phyloP scores from a whole-genome alignment of 164 flowering plant genomes.

The Magnolia officinalis region DNA sequence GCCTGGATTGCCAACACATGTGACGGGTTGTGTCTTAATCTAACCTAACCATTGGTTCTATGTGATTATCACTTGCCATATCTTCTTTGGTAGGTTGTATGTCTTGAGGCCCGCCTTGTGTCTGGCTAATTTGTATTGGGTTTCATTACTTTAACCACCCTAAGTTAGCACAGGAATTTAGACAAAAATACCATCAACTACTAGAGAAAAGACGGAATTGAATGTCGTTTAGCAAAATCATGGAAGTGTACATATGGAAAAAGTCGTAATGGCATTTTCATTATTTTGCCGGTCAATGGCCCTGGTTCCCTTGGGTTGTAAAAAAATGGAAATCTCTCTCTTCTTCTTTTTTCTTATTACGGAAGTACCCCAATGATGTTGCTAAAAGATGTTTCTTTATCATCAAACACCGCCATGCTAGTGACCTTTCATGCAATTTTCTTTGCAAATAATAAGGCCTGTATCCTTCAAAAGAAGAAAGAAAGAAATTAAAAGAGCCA shows the following conservation, averaged over 20 bases:
- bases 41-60: no score
- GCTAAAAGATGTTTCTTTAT: background rate
- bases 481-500: background rate
- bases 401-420: background rate
- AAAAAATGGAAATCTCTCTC: no score
- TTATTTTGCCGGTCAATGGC: background rate
- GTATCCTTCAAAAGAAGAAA: background rate
- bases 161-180: background rate
- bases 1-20: no score
- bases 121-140: background rate
- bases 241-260: background rate
- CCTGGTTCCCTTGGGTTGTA: background rate
- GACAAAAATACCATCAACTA: background rate
- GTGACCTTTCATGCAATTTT: background rate
- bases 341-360: background rate
- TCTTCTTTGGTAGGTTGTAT: background rate
- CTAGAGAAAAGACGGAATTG: background rate
- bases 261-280: background rate
- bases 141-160: background rate
- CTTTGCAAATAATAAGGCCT: background rate
- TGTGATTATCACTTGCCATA: background rate
- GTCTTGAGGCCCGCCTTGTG: background rate
- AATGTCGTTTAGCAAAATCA: background rate
- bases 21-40: no score
- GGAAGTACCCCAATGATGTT: background rate